These are phyloP conservation scores for Mycena polygramma DNA, from an alignment of 768 basidiomycete species.

Conservation along the genomic window DNA sequence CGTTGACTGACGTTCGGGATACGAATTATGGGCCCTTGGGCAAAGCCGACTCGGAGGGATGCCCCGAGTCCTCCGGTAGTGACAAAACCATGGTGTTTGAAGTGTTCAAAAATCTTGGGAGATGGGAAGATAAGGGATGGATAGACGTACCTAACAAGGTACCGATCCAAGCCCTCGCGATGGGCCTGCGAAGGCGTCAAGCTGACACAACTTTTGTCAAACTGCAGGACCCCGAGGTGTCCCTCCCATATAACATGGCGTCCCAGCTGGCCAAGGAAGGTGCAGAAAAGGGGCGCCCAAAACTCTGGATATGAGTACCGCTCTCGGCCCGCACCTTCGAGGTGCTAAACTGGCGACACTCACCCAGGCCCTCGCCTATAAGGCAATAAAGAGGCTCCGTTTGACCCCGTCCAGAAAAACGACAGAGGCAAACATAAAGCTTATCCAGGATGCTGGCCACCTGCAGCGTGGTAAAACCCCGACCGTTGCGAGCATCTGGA, in stretches of 20 bases:
- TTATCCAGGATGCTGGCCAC: not conserved
- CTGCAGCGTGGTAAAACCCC: not conserved
- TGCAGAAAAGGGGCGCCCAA: not conserved
- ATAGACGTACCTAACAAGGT: not conserved
- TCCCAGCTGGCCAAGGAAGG: not conserved
- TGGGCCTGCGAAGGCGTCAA: not conserved
- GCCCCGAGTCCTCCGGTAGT: no score
- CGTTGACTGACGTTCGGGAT: no score
- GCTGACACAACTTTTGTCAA: not conserved
- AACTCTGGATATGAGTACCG: not conserved
- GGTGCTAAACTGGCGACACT: conserved; percentile 4
- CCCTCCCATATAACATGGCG: not conserved
- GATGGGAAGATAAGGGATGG: conserved; percentile 25
- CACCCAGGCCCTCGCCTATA: conserved; percentile 14
- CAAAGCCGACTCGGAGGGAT: no score
- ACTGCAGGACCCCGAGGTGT: not conserved
- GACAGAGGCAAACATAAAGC: not conserved
- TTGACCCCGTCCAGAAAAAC: not conserved
- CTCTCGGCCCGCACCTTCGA: not conserved
- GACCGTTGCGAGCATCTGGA: conserved; percentile 3
- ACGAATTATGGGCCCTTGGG: no score
- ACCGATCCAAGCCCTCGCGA: not conserved
- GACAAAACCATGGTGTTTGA: no score
- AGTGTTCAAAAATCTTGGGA: not conserved
- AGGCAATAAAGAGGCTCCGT: not conserved